Percentiles rank a stretch among this genome's conserved stretches.
These are phyloP conservation scores for Cotoneaster glaucophyllus DNA, from an alignment of 306 rosid genomes.

Conservation along the genomic window DNA sequence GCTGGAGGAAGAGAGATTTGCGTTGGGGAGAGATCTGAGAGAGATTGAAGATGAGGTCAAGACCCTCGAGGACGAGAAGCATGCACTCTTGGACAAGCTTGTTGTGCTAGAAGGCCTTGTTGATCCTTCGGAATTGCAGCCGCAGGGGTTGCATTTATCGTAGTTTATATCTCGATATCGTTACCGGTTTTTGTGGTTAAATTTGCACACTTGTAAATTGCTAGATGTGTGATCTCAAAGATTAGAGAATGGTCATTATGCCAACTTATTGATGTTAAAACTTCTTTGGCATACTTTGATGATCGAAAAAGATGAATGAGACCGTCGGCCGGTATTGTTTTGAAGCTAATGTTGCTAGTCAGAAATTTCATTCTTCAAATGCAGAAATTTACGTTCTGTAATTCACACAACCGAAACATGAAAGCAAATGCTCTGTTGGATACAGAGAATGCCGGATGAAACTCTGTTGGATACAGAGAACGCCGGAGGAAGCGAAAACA, in stretches of 20 bases:
- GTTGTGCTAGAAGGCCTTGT: slow-evolving; percentile 82
- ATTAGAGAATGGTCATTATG: background rate
- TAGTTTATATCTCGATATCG: background rate
- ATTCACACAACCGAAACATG: background rate
- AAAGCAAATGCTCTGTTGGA: background rate
- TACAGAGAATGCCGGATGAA: background rate
- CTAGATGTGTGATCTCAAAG: background rate
- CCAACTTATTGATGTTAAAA: background rate
- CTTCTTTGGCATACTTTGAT: background rate
- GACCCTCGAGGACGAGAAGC: slow-evolving; percentile 77
- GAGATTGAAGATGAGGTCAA: slow-evolving; percentile 70
- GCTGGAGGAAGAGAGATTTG: slow-evolving; percentile 77
- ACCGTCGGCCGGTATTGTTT: background rate
- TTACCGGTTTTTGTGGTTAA: background rate
- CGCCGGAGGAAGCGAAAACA: background rate
- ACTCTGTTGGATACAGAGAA: background rate
- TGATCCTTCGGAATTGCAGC: slow-evolving; percentile 48
- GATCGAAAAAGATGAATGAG: background rate
- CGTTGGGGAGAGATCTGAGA: slow-evolving; percentile 56
- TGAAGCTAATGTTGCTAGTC: background rate
- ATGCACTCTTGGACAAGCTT: slow-evolving; percentile 73
- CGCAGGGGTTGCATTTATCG: slow-evolving; percentile 26
- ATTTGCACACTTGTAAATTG: background rate
- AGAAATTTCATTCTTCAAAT: background rate
- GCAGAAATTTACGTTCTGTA: background rate